phyloP scores from a whole-genome alignment of 345 rosid species.

The Citrus hindsii region DNA sequence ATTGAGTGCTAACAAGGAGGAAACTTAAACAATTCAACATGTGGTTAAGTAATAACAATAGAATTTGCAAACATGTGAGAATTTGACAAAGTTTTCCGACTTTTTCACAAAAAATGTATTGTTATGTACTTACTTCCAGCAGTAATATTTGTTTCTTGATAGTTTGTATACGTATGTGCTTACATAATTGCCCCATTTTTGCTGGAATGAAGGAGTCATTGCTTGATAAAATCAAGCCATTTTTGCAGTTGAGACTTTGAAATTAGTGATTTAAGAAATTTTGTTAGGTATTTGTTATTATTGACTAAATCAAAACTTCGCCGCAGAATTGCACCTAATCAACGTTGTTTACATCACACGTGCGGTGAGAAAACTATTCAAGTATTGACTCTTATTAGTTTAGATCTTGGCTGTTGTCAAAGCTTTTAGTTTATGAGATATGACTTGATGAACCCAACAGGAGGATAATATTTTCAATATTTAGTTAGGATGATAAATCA shows the following conservation, averaged over 20 bases:
- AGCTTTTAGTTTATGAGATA: constrained; percentile 7
- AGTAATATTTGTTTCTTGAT: neutral
- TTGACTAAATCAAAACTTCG: constrained; percentile 23
- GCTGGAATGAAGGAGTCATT: constrained; percentile 23
- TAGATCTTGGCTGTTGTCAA: constrained; percentile 8
- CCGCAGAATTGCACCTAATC: constrained; percentile 13
- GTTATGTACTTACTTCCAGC: neutral
- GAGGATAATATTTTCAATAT: neutral
- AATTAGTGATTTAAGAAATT: constrained; percentile 1
- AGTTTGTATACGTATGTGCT: constrained; percentile 10
- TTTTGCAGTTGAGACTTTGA: constrained; percentile 18
- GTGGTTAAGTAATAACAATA: neutral
- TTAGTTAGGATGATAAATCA: no score
- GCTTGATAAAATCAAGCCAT: constrained; percentile 7
- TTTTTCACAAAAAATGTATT: constrained; percentile 10
- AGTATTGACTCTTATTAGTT: constrained; percentile 17
- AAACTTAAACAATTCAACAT: neutral
- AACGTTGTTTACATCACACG: constrained; percentile 24
- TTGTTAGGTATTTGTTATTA: constrained; percentile 18
- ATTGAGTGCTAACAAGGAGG: neutral
- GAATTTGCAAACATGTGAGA: neutral
- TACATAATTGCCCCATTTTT: constrained; percentile 7
- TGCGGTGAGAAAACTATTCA: constrained; percentile 25
- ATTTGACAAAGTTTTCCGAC: neutral
- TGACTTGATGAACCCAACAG: constrained; percentile 10